Conservation (phyloP, 192 early-diverging fungal species). For the Entomortierella lignicola region DNA sequence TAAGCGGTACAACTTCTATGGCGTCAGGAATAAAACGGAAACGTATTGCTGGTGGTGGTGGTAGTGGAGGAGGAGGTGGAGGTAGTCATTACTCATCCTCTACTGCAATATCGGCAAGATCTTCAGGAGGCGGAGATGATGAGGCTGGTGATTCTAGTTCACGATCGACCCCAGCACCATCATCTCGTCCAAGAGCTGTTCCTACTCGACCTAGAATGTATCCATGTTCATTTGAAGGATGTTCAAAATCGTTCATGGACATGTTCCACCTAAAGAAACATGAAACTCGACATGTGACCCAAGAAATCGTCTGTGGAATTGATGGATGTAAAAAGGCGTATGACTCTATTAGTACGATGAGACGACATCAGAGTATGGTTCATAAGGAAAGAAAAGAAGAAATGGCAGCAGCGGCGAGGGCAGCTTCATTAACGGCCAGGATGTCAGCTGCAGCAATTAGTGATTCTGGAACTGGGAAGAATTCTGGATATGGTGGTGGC, state of each 20-base stretch:
- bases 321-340: slow-evolving; percentile 53
- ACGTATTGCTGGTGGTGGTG: too few species aligned
- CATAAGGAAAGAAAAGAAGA: slow-evolving; percentile 31
- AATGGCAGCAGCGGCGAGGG: not conserved
- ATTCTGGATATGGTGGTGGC: not conserved
- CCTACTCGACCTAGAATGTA: slow-evolving; percentile 26
- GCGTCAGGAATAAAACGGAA: not conserved
- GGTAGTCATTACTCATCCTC: not conserved
- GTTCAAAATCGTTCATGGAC: slow-evolving; percentile 53
- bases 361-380: slow-evolving; percentile 49
- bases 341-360: slow-evolving; percentile 49
- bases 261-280: slow-evolving; percentile 48
- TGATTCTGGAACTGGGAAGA: not conserved
- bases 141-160: slow-evolving; percentile 5
- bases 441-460: not conserved
- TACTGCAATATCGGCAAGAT: not conserved
- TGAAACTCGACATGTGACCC: slow-evolving; percentile 42
- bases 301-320: slow-evolving; percentile 45
- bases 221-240: slow-evolving; percentile 47
- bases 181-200: not conserved
- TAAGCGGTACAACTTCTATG: not conserved
- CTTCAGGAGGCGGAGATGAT: not conserved
- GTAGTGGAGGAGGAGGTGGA: too few species aligned
- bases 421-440: not conserved
- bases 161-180: slow-evolving; percentile 22